Evolutionary conservation across 768 basidiomycete species (phyloP), one percentile per base, ranked within the genome.

Genomic region (Pholiota conissans): DNA sequence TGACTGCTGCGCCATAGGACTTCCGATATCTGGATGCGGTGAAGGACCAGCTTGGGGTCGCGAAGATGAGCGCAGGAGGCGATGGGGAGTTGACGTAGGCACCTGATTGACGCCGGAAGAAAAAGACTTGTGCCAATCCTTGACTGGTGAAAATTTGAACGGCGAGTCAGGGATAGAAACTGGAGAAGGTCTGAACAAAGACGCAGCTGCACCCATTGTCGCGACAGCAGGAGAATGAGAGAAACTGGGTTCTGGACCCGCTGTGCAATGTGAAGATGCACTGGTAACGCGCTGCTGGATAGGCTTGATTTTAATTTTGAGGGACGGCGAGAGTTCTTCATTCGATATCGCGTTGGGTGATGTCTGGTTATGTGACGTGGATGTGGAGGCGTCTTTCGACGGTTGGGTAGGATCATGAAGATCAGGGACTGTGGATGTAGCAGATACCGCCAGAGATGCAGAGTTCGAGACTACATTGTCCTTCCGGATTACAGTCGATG

Each of bases 251-350:
- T 24, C 35, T 8, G 50, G 39, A 8, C 13, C 18, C 8, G 24
- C 16, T 4, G 35, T 11, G 5, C n/a, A 14, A 32, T 16, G 32
- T 22, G 49, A 22, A 22, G 49, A 11, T 24, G 42, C 18, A 35
- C 22, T 35, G 18, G 20, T 9, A 2, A 32, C 32, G 7, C 32
- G 49, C 16, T 32, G n/a, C 8, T 50, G 29, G 22, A 37, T 34
- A 11, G 22, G 50, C 50, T 39, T 52, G 22, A 52, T 39, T 20
- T 39, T 52, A 35, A 52, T 52, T 52, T 34, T 52, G 34, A 37
- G 35, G 6, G 26, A 37, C 4, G 22, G 1, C n/a, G n/a, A n/a
- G n/a, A n/a, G n/a, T n/a, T n/a, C n/a, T n/a, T n/a, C n/a, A n/a
- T n/a, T n/a, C n/a, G n/a, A n/a, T n/a, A n/a, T n/a, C n/a, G n/a